These are phyloP conservation scores for Trypanosoma avium DNA, from an alignment of 208 protist genomes.

Conservation along the genomic window DNA sequence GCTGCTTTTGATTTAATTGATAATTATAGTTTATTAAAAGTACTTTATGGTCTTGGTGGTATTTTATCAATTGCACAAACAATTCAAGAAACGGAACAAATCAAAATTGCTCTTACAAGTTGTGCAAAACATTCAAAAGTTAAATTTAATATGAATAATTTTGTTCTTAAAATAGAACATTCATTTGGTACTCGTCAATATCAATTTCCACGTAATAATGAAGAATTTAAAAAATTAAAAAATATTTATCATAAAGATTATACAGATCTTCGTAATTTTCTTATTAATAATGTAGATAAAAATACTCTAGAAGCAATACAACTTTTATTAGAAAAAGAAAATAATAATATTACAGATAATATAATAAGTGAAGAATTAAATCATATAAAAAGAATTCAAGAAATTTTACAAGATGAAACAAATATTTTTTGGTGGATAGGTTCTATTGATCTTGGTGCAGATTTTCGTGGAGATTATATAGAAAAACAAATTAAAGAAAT, in stretches of 20 bases:
- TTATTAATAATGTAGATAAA: conserved; percentile 20
- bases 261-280: conserved; percentile 3
- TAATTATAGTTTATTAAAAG: conserved; percentile 28
- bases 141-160: conserved; percentile 6
- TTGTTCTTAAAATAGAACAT: conserved; percentile 17
- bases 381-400: conserved; percentile 7
- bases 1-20: conserved; percentile 14
- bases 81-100: neutral
- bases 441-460: conserved; percentile 8
- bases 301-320: conserved; percentile 24
- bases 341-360: neutral
- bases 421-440: conserved; percentile 28
- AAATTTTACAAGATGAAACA: conserved; percentile 4
- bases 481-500: conserved; percentile 18
- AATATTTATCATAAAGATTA: conserved; percentile 9
- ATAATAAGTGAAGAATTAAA: conserved; percentile 5
- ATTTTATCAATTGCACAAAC: conserved; percentile 15
- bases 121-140: conserved; percentile 14
- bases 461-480: conserved; percentile 14
- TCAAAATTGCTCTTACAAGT: conserved; percentile 9
- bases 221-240: neutral
- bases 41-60: conserved; percentile 24
- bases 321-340: neutral
- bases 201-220: conserved; percentile 16
- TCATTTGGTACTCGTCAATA: conserved; percentile 27